Percentiles rank a stretch among this genome's conserved stretches.
These are phyloP conservation scores for Phyllostachys edulis DNA, from an alignment of 176 grass and related monocot species.

Conservation along the genomic window DNA sequence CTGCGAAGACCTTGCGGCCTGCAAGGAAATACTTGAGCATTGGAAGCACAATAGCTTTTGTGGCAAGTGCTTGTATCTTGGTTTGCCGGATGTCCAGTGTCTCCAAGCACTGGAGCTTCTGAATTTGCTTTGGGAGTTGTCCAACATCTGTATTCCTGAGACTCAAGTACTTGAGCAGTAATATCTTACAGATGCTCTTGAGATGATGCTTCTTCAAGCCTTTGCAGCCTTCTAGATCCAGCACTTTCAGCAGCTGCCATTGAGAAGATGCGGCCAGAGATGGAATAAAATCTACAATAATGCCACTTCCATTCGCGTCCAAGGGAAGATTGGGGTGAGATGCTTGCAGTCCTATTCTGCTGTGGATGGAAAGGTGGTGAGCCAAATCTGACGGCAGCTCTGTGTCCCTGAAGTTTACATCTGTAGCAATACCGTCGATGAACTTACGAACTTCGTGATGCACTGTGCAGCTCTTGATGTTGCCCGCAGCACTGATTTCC, in stretches of 20 bases:
- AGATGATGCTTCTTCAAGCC: neutral
- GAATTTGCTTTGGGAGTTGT: neutral
- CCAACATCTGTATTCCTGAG: too few relatives aligned
- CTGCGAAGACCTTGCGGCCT: neutral
- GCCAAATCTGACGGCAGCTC: neutral
- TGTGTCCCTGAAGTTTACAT: neutral
- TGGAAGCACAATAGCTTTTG: too few relatives aligned
- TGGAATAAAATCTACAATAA: neutral
- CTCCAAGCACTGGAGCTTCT: neutral
- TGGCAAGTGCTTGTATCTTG: too few relatives aligned
- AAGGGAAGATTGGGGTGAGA: neutral
- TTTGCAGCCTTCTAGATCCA: conserved; percentile 34
- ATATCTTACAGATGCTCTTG: too few relatives aligned
- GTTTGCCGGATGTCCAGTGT: conserved; percentile 27
- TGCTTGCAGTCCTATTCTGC: neutral
- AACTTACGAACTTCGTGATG: neutral
- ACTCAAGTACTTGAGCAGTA: too few relatives aligned
- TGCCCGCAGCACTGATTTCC: neutral
- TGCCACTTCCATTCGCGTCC: neutral
- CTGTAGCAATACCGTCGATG: neutral
- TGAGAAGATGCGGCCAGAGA: neutral
- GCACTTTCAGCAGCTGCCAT: conserved; percentile 6
- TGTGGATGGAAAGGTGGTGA: neutral
- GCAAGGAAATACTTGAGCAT: neutral
- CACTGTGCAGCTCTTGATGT: conserved; percentile 10